Evolutionary conservation across 345 rosid species (phyloP).

Genomic region (Populus euphratica): DNA sequence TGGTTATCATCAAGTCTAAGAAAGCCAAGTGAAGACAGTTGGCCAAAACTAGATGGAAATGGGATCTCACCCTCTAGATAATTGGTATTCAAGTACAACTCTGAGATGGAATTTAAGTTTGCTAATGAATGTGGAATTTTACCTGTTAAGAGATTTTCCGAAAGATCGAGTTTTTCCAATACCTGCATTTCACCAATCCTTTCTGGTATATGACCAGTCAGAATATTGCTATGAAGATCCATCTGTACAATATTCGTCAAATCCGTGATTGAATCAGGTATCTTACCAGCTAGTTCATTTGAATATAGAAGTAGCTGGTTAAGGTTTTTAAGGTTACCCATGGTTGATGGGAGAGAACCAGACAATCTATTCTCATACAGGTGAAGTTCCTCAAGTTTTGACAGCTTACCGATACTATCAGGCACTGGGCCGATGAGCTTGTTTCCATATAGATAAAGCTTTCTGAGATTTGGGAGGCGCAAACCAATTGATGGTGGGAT

Average conservation of each 20-base stretch:
- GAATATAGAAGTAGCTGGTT: constrained; percentile 40
- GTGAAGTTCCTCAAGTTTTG: constrained; percentile 42
- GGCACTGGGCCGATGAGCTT: constrained; percentile 41
- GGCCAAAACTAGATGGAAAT: constrained; percentile 33
- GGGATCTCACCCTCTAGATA: constrained; percentile 40
- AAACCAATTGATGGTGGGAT: constrained; percentile 45
- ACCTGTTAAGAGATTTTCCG: constrained; percentile 39
- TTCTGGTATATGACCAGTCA: constrained; percentile 37
- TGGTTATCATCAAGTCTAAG: constrained; percentile 45
- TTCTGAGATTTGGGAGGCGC: constrained; percentile 33
- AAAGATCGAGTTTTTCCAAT: constrained; percentile 46
- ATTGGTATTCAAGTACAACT: constrained; percentile 41
- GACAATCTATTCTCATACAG: constrained; percentile 45
- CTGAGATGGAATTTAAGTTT: constrained; percentile 35
- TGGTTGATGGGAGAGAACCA: constrained; percentile 41
- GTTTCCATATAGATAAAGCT: constrained; percentile 49
- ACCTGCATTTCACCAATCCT: constrained; percentile 37
- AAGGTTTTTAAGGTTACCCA: constrained; percentile 38
- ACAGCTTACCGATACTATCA: constrained; percentile 49
- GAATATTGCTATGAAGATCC: constrained; percentile 44
- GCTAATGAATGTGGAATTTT: constrained; percentile 37
- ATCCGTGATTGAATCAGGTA: constrained; percentile 38
- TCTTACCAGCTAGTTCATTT: constrained; percentile 32
- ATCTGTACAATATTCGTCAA: constrained; percentile 38
- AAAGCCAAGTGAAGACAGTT: constrained; percentile 40